phyloP scores from a whole-genome alignment of 1,284 basidiomycete species.

The Naganishia sp. region DNA sequence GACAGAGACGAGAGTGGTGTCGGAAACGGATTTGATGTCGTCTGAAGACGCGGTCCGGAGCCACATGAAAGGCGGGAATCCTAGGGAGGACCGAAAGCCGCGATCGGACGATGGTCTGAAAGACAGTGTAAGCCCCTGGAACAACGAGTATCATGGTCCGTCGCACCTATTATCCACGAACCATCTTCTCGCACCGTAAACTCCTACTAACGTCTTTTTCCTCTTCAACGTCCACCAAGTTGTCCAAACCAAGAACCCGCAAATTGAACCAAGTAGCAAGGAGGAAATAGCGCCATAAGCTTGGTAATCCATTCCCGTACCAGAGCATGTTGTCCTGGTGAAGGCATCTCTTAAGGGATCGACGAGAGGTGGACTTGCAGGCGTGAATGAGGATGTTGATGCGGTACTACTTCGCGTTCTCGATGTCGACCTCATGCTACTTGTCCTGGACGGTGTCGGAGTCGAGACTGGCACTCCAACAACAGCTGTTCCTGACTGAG shows the following conservation, averaged over 20 bases:
- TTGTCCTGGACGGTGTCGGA: background rate
- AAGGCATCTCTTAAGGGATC: slow-evolving; percentile 13
- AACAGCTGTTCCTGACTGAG: background rate
- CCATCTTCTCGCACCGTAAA: slow-evolving; percentile 42
- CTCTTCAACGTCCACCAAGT: slow-evolving; percentile 40
- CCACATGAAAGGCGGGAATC: slow-evolving; percentile 65
- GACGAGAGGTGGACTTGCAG: background rate
- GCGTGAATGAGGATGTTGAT: background rate
- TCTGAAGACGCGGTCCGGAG: slow-evolving; percentile 63
- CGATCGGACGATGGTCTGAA: slow-evolving; percentile 61
- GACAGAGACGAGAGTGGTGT: slow-evolving; percentile 69
- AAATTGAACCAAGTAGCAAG: slow-evolving; percentile 35
- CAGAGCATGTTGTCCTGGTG: slow-evolving; percentile 38
- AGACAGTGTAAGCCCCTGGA: background rate
- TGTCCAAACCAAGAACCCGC: slow-evolving; percentile 41
- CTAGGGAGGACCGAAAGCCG: slow-evolving; percentile 65
- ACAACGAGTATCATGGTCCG: background rate
- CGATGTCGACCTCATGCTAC: background rate
- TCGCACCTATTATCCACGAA: slow-evolving; percentile 42
- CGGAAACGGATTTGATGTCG: slow-evolving; percentile 65
- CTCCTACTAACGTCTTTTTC: slow-evolving; percentile 31
- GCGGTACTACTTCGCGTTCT: background rate
- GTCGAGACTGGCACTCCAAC: background rate
- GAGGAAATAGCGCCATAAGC: slow-evolving; percentile 39
- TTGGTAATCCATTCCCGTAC: slow-evolving; percentile 45